Percentiles rank a stretch among this genome's conserved stretches.
phyloP scores from a whole-genome alignment of 805 yeast genomes.

The Candida maesae region DNA sequence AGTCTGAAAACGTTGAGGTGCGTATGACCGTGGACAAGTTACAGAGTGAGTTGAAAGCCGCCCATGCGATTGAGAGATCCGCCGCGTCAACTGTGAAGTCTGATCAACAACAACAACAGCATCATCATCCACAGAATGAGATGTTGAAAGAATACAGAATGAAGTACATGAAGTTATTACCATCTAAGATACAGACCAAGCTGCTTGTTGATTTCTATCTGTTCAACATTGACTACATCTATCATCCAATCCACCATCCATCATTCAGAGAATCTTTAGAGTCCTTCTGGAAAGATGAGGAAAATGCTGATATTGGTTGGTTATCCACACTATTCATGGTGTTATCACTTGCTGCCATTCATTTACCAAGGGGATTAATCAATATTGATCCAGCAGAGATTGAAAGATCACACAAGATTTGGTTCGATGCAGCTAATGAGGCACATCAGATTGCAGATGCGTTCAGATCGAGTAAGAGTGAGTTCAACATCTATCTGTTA shows the following conservation, averaged over 20 bases:
- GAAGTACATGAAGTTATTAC: constrained; percentile 21
- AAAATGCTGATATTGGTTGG: constrained; percentile 25
- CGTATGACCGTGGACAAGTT: constrained; percentile 8
- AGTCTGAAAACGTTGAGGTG: constrained; percentile 13
- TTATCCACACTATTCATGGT: constrained; percentile 24
- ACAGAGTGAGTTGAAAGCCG: constrained; percentile 10
- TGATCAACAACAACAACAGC: neutral
- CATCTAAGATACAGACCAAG: constrained; percentile 24
- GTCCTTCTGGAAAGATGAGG: constrained; percentile 20
- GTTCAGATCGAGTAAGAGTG: constrained; percentile 8
- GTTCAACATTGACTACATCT: constrained; percentile 28
- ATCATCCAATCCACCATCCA: constrained; percentile 30
- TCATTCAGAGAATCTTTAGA: constrained; percentile 19
- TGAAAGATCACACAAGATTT: constrained; percentile 24
- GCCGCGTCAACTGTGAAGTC: no score
- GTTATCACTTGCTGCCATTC: constrained; percentile 25
- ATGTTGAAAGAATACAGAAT: constrained; percentile 16
- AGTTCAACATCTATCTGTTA: constrained; percentile 19
- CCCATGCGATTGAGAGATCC: no score
- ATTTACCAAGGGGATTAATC: constrained; percentile 27
- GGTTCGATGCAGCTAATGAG: constrained; percentile 28
- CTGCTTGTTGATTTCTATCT: constrained; percentile 27
- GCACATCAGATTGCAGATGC: constrained; percentile 22
- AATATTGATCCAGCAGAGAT: constrained; percentile 24
- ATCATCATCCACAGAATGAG: neutral